Conservation (phyloP, 2,329 filamentous ascomycete species). For the Phaeosphaeria sp. region DNA sequence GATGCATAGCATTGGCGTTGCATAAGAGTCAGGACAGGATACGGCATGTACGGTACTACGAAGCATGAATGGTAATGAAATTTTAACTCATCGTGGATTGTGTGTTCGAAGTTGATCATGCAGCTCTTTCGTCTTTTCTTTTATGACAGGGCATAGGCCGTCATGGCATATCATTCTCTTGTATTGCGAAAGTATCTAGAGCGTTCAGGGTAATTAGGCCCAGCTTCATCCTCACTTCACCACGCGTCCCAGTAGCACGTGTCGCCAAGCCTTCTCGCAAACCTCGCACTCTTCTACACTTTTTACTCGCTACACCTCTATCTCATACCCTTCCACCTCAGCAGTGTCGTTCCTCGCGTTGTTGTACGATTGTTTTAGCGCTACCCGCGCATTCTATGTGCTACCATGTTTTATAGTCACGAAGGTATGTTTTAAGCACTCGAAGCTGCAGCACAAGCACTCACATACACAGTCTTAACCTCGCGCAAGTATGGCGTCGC, state of each 20-base stretch:
- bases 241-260: constrained; percentile 21
- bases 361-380: constrained; percentile 2
- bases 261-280: constrained; percentile 17
- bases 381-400: constrained; percentile 15
- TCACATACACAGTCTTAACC: constrained; percentile 69
- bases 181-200: neutral
- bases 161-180: neutral
- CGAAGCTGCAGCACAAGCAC: constrained; percentile 8
- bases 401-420: constrained; percentile 90
- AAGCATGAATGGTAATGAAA: constrained; percentile 15
- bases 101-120: neutral
- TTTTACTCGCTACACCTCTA: neutral
- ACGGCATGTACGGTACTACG: neutral
- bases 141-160: neutral
- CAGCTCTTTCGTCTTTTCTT: neutral
- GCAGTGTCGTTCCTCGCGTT: neutral
- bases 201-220: no score
- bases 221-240: constrained; percentile 25
- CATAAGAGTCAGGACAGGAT: constrained; percentile 27
- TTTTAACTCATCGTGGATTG: neutral
- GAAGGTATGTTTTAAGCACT: constrained; percentile 69
- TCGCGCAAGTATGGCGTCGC: constrained; percentile 89
- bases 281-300: neutral
- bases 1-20: constrained; percentile 37
- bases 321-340: neutral